A percentile compares a stretch with the other conserved stretches of the same genome.
phyloP scores from a whole-genome alignment of 768 basidiomycete genomes.

The Termitomyces sp. region DNA sequence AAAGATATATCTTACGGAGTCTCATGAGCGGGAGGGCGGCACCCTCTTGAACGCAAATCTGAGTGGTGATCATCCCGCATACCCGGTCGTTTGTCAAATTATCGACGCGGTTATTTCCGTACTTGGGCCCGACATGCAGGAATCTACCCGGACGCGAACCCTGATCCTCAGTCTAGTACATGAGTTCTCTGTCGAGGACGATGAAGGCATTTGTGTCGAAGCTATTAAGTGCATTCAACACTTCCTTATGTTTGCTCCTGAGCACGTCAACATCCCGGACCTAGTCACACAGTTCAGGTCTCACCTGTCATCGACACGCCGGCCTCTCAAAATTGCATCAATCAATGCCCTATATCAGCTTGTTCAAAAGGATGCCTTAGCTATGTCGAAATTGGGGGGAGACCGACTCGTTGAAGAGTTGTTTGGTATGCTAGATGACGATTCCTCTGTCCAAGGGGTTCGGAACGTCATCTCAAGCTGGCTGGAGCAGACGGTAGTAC shows the following conservation, averaged over 20 bases:
- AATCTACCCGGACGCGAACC: conserved; percentile 74
- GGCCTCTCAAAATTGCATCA: conserved; percentile 88
- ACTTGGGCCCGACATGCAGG: conserved; percentile 93
- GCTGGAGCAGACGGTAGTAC: conserved; percentile 90
- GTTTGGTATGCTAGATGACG: conserved; percentile 93
- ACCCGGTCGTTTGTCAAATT: conserved; percentile 87
- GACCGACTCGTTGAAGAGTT: conserved; percentile 92
- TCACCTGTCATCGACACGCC: conserved; percentile 75
- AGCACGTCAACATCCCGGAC: conserved; percentile 77
- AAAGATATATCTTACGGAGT: conserved; percentile 85
- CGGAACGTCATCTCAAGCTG: conserved; percentile 90
- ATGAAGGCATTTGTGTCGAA: conserved; percentile 87
- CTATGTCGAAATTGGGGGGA: conserved; percentile 91
- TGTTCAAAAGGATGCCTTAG: conserved; percentile 89
- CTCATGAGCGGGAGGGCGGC: conserved; percentile 93
- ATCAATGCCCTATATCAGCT: conserved; percentile 97
- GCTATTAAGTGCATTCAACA: conserved; percentile 97
- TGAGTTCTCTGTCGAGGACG: conserved; percentile 80
- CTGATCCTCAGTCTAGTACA: conserved; percentile 82
- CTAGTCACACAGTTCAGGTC: conserved; percentile 75
- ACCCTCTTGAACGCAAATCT: conserved; percentile 78
- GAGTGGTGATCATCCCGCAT: conserved; percentile 88
- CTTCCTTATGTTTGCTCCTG: conserved; percentile 92
- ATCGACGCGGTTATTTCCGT: conserved; percentile 93
- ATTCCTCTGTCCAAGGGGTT: conserved; percentile 91